Conservation (phyloP, 192 early-diverging fungal genomes). For the Entomortierella parvispora region DNA sequence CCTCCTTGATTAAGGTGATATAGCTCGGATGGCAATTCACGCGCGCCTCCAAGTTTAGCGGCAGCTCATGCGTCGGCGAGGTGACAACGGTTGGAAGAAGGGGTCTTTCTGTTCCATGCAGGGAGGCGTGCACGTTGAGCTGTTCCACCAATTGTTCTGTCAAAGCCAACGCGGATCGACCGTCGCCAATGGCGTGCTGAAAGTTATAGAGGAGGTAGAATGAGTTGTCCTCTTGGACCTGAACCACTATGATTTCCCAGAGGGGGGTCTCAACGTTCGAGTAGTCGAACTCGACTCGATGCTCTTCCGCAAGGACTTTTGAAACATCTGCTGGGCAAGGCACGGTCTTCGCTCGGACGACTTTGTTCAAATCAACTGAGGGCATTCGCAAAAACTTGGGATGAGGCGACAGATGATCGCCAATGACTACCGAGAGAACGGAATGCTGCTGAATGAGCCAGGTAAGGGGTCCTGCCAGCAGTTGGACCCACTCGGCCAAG, state of each 20-base stretch:
- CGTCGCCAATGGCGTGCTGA: slow-evolving; percentile 20
- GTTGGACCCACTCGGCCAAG: slow-evolving; percentile 16
- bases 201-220: slow-evolving; percentile 27
- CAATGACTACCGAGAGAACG: slow-evolving; percentile 29
- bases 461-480: slow-evolving; percentile 24
- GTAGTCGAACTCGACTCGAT: slow-evolving; percentile 2
- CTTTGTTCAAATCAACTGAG: slow-evolving; percentile 10
- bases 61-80: slow-evolving; percentile 7
- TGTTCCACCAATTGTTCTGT: slow-evolving; percentile 27
- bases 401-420: slow-evolving; percentile 13
- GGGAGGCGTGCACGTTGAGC: slow-evolving; percentile 23
- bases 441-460: slow-evolving; percentile 32
- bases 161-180: slow-evolving; percentile 20
- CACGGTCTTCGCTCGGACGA: slow-evolving; percentile 17
- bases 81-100: not conserved
- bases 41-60: slow-evolving; percentile 6
- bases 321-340: slow-evolving; percentile 1
- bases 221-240: slow-evolving; percentile 26
- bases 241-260: slow-evolving; percentile 29
- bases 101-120: not conserved
- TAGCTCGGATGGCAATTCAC: slow-evolving; percentile 13
- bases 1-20: slow-evolving; percentile 17
- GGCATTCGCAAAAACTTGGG: slow-evolving; percentile 28
- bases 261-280: slow-evolving; percentile 18
- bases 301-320: slow-evolving; percentile 28